phyloP scores from a whole-genome alignment of 1,284 basidiomycete species.

The Ceratorhiza oryzae-sativae region DNA sequence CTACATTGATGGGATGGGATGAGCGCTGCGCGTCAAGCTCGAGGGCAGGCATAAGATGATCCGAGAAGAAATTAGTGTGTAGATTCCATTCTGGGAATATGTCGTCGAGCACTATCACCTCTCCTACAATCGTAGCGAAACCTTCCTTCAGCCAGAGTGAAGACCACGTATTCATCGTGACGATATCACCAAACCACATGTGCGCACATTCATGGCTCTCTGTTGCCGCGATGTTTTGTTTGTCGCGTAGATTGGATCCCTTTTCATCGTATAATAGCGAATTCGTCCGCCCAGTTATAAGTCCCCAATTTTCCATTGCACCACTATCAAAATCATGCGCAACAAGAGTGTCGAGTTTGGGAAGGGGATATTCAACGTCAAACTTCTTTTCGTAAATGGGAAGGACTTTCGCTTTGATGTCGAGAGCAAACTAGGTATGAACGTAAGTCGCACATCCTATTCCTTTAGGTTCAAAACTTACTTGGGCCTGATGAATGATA shows the following conservation, averaged over 20 bases:
- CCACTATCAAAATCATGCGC: conserved; percentile 61
- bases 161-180: conserved; percentile 60
- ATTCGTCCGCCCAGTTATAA: conserved; percentile 61
- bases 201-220: conserved; percentile 55
- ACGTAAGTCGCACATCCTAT: neutral
- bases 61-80: conserved; percentile 59
- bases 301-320: conserved; percentile 63
- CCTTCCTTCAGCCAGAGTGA: conserved; percentile 48
- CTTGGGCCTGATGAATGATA: conserved; percentile 55
- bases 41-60: conserved; percentile 58
- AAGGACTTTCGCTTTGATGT: conserved; percentile 60
- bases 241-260: conserved; percentile 56
- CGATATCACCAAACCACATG: conserved; percentile 60
- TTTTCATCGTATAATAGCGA: conserved; percentile 60
- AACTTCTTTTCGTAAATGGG: conserved; percentile 64
- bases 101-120: conserved; percentile 59
- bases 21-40: conserved; percentile 61
- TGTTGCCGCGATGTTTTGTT: conserved; percentile 59
- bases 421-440: conserved; percentile 51
- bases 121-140: conserved; percentile 47
- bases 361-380: conserved; percentile 59
- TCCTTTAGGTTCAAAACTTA: conserved; percentile 41
- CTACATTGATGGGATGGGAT: conserved; percentile 64
- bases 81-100: conserved; percentile 62
- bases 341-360: conserved; percentile 60